Conservation (phyloP, 306 rosid species). For the Medicago ruthenica region DNA sequence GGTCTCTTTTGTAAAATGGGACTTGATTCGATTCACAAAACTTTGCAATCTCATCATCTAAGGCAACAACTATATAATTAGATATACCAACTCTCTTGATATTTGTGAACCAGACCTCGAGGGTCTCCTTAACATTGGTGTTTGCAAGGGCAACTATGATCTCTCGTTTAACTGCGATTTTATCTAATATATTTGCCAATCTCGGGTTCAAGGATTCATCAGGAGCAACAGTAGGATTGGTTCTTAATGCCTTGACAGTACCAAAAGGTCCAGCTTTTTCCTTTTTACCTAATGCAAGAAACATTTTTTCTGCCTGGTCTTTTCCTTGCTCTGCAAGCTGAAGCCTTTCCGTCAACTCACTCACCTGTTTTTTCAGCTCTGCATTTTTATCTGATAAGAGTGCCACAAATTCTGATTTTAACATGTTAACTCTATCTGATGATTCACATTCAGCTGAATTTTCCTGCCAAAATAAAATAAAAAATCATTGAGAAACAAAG, state of each 20-base stretch:
- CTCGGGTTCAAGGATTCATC: conserved; percentile 89
- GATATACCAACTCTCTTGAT: conserved; percentile 75
- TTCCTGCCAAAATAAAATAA: conserved; percentile 48
- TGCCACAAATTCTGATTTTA: conserved; percentile 68
- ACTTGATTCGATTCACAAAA: conserved; percentile 68
- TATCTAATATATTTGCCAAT: conserved; percentile 76
- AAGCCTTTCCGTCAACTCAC: conserved; percentile 72
- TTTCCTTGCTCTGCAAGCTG: conserved; percentile 73
- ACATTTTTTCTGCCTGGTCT: conserved; percentile 84
- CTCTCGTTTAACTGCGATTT: conserved; percentile 72
- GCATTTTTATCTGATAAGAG: conserved; percentile 58
- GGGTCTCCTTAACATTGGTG: conserved; percentile 80
- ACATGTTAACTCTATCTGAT: conserved; percentile 67
- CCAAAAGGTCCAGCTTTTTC: conserved; percentile 85
- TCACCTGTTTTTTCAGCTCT: conserved; percentile 62
- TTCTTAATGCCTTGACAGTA: conserved; percentile 77
- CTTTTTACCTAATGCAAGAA: conserved; percentile 68
- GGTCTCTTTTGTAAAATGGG: conserved; percentile 82
- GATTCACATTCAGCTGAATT: conserved; percentile 67
- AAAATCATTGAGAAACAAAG: too few relatives aligned
- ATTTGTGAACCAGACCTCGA: conserved; percentile 80
- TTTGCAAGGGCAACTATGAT: conserved; percentile 89
- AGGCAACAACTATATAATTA: conserved; percentile 84
- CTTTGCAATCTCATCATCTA: conserved; percentile 66
- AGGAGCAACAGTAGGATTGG: conserved; percentile 70